phyloP scores from a whole-genome alignment of 306 rosid species.

The Acacia confusa region DNA sequence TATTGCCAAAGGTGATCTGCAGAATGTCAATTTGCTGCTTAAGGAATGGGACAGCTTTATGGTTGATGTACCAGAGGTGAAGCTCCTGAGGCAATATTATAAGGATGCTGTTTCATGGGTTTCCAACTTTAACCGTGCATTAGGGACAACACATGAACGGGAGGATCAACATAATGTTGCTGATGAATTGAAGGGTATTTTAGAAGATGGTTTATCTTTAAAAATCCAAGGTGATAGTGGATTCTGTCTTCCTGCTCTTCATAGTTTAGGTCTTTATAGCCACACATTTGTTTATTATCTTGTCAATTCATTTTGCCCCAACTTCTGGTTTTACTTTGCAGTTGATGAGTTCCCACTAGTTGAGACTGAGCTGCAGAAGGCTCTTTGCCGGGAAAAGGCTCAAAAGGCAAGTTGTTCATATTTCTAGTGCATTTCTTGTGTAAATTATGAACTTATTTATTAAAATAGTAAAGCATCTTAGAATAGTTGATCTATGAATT shows the following conservation, averaged over 20 bases:
- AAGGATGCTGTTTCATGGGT: constrained; percentile 69
- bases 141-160: constrained; percentile 49
- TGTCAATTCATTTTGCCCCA: constrained; percentile 31
- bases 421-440: constrained; percentile 6
- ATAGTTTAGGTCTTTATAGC: constrained; percentile 17
- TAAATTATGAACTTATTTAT: not conserved
- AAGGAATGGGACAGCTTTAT: constrained; percentile 56
- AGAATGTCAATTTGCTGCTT: constrained; percentile 72
- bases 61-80: constrained; percentile 78
- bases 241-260: constrained; percentile 10
- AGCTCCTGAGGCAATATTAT: constrained; percentile 63
- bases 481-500: constrained; percentile 9
- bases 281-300: constrained; percentile 24
- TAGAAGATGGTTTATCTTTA: constrained; percentile 69
- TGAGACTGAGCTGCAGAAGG: constrained; percentile 84
- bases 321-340: constrained; percentile 46
- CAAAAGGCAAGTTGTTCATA: constrained; percentile 45
- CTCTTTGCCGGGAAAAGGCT: constrained; percentile 73
- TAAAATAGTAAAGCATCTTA: constrained; percentile 11
- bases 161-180: constrained; percentile 62
- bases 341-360: constrained; percentile 80
- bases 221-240: constrained; percentile 69
- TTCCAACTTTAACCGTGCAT: constrained; percentile 54
- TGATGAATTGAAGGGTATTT: constrained; percentile 58
- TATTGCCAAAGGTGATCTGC: constrained; percentile 40